phyloP scores from a whole-genome alignment of 352 stramenopile genomes.

The Globisporangium splendens region DNA sequence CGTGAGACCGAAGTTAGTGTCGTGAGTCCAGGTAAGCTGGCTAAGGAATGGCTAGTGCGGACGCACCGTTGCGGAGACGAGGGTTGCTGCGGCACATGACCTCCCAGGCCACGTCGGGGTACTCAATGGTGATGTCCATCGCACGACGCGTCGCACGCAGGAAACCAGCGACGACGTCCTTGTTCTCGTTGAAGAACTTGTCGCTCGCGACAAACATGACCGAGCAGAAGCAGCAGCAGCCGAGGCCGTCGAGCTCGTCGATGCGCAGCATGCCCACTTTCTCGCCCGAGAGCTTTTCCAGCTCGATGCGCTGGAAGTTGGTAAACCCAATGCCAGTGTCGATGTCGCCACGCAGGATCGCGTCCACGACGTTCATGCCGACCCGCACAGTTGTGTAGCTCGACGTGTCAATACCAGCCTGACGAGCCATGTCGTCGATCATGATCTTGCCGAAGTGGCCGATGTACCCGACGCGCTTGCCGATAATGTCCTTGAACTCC shows the following conservation, averaged over 20 bases:
- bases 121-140: slow-evolving; percentile 52
- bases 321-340: slow-evolving; percentile 52
- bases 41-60: neutral
- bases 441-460: slow-evolving; percentile 53
- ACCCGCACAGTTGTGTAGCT: slow-evolving; percentile 45
- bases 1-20: neutral
- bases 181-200: slow-evolving; percentile 46
- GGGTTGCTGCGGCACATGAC: slow-evolving; percentile 53
- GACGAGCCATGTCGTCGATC: slow-evolving; percentile 49
- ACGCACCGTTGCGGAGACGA: slow-evolving; percentile 36
- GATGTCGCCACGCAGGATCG: slow-evolving; percentile 43
- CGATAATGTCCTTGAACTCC: slow-evolving; percentile 49
- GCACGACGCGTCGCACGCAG: slow-evolving; percentile 37
- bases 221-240: slow-evolving; percentile 55
- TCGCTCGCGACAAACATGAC: slow-evolving; percentile 52
- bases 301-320: slow-evolving; percentile 52
- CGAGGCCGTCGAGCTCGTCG: slow-evolving; percentile 44
- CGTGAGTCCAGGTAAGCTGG: slow-evolving; percentile 1
- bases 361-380: slow-evolving; percentile 52
- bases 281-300: slow-evolving; percentile 46
- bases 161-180: slow-evolving; percentile 38
- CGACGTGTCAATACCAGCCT: slow-evolving; percentile 37
- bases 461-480: slow-evolving; percentile 51
- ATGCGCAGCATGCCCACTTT: slow-evolving; percentile 48
- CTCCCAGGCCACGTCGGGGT: slow-evolving; percentile 44